Evolutionary conservation across 2,329 filamentous ascomycete species (phyloP).

Genomic region (Aspergillaceae sp.): DNA sequence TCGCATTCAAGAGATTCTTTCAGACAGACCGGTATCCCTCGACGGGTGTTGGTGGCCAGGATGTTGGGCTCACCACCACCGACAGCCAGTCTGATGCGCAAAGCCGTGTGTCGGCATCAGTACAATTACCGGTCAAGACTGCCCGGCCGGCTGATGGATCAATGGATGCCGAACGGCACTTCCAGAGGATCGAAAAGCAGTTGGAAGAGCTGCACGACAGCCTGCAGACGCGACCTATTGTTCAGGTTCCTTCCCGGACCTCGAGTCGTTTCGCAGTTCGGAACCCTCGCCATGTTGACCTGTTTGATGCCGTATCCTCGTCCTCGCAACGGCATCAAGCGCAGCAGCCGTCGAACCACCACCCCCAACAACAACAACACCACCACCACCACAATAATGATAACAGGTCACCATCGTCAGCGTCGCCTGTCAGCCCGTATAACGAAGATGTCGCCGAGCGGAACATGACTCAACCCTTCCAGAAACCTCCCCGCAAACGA

Average conservation of each 20-base stretch:
- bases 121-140: slow-evolving; percentile 6
- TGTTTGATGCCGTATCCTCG: slow-evolving; percentile 30
- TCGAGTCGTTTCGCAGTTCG: slow-evolving; percentile 13
- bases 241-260: slow-evolving; percentile 12
- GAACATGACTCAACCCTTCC: slow-evolving; percentile 29
- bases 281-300: slow-evolving; percentile 31
- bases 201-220: slow-evolving; percentile 32
- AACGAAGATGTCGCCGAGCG: slow-evolving; percentile 39
- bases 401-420: not conserved
- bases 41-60: slow-evolving; percentile 4
- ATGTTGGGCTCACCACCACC: not conserved
- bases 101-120: not conserved
- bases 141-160: slow-evolving; percentile 4
- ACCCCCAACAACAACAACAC: too few relatives aligned
- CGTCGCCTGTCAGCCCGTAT: slow-evolving; percentile 28
- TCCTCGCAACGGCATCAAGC: slow-evolving; percentile 24
- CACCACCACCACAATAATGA: too few relatives aligned
- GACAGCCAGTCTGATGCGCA: not conserved
- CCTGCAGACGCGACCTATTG: slow-evolving; percentile 20
- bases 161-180: slow-evolving; percentile 21
- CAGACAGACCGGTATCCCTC: slow-evolving; percentile 16
- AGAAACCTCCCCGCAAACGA: slow-evolving; percentile 15
- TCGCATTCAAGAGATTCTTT: slow-evolving; percentile 28
- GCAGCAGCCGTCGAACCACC: slow-evolving; percentile 7
- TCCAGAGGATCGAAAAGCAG: slow-evolving; percentile 32